Conservation (phyloP, 768 basidiomycete species). For the Lactifluus piperatus region DNA sequence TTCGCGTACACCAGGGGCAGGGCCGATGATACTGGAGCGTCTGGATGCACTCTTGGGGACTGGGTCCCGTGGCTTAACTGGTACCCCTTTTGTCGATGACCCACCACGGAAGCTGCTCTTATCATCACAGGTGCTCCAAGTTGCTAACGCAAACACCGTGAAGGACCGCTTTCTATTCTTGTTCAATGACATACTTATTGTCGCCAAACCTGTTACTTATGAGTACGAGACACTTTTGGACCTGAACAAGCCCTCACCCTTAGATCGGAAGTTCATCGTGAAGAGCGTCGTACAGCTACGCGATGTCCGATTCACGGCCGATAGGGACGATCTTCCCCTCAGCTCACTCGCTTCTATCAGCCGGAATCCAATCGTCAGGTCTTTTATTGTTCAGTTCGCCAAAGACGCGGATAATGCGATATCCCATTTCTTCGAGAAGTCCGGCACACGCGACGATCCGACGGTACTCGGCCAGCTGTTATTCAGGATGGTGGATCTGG, state of each 20-base stretch:
- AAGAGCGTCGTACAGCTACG: slow-evolving; percentile 82
- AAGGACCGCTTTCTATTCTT: slow-evolving; percentile 95
- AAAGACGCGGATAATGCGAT: slow-evolving; percentile 78
- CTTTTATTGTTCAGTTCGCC: slow-evolving; percentile 73
- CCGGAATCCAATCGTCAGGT: slow-evolving; percentile 56
- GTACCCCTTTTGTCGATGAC: slow-evolving; percentile 64
- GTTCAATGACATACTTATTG: slow-evolving; percentile 91
- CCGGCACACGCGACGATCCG: slow-evolving; percentile 55
- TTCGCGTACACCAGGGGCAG: slow-evolving; percentile 39
- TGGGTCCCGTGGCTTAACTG: slow-evolving; percentile 45
- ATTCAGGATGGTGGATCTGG: slow-evolving; percentile 78
- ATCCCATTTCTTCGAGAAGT: slow-evolving; percentile 53
- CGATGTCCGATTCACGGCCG: slow-evolving; percentile 58
- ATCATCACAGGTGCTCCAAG: slow-evolving; percentile 83
- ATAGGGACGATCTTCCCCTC: slow-evolving; percentile 55
- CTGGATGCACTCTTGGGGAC: slow-evolving; percentile 63
- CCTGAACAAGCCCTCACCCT: slow-evolving; percentile 41
- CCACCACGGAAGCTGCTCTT: slow-evolving; percentile 82
- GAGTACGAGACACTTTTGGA: slow-evolving; percentile 59
- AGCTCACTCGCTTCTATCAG: slow-evolving; percentile 28
- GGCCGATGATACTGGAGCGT: slow-evolving; percentile 51
- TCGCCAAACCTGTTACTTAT: slow-evolving; percentile 80
- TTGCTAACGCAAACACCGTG: slow-evolving; percentile 87
- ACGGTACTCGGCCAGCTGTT: slow-evolving; percentile 64
- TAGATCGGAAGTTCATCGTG: slow-evolving; percentile 75